phyloP scores from a whole-genome alignment of 2,329 filamentous ascomycete genomes.

The Penicillium crustosum region DNA sequence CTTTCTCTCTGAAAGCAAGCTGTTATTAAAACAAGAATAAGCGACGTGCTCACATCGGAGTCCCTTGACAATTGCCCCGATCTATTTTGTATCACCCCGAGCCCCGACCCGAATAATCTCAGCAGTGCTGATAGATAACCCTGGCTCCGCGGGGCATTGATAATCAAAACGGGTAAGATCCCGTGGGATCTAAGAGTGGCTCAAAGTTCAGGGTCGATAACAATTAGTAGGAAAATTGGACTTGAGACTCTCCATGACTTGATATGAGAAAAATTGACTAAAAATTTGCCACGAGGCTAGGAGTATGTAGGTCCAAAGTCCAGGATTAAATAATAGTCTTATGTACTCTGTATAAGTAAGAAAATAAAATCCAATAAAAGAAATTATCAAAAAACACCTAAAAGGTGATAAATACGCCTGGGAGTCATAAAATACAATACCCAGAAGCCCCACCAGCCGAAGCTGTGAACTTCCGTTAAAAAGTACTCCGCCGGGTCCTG shows the following conservation, averaged over 20 bases:
- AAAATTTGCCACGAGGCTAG: constrained; percentile 2
- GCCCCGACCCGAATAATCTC: neutral
- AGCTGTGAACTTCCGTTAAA: constrained; percentile 31
- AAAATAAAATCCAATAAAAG: neutral
- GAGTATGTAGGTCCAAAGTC: neutral
- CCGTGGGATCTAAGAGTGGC: neutral
- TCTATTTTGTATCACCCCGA: neutral
- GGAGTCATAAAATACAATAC: constrained; percentile 21
- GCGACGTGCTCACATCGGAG: constrained; percentile 2
- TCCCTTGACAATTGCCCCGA: neutral
- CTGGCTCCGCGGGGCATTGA: constrained; percentile 3
- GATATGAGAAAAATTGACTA: neutral
- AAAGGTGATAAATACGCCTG: constrained; percentile 11
- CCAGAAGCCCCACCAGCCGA: constrained; percentile 22
- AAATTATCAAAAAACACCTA: neutral
- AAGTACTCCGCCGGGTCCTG: constrained; percentile 36
- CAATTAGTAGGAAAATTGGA: neutral
- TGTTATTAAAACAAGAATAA: neutral
- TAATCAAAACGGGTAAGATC: neutral
- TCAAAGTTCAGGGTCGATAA: neutral
- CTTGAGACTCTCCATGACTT: neutral
- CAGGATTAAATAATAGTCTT: neutral
- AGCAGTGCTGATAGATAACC: neutral
- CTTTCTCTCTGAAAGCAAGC: neutral
- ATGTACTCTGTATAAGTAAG: too few relatives aligned